A percentile compares a stretch with the other conserved stretches of the same genome.
Conservation (phyloP, 306 rosid species). For the Morella rubra region DNA sequence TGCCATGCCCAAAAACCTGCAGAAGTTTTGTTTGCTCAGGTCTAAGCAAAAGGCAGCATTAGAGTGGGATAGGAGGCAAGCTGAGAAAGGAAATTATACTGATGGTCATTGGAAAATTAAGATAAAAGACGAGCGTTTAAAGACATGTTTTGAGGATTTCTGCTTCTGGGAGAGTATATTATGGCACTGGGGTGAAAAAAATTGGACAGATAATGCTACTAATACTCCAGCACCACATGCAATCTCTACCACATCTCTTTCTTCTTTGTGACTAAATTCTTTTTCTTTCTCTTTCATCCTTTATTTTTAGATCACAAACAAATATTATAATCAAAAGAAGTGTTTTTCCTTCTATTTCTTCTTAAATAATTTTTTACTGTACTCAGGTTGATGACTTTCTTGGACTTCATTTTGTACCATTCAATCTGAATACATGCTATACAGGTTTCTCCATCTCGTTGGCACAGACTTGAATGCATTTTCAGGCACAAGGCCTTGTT, state of each 20-base stretch:
- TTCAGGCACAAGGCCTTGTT: too few species aligned
- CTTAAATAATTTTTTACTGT: too few species aligned
- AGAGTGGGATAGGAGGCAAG: constrained; percentile 90
- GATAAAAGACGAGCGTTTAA: constrained; percentile 62
- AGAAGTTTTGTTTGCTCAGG: constrained; percentile 68
- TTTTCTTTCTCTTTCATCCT: too few species aligned
- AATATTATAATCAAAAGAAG: too few species aligned
- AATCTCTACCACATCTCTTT: constrained; percentile 34
- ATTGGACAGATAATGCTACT: constrained; percentile 70
- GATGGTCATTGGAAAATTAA: constrained; percentile 84
- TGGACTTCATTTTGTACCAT: too few species aligned
- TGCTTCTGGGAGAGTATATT: constrained; percentile 90
- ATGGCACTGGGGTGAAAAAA: constrained; percentile 83
- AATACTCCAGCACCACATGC: constrained; percentile 35
- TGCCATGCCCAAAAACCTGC: constrained; percentile 72
- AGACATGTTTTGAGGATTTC: constrained; percentile 65
- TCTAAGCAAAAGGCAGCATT: constrained; percentile 79
- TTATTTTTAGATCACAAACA: too few species aligned
- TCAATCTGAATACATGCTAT: too few species aligned
- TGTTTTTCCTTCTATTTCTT: too few species aligned
- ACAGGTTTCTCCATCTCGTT: background rate
- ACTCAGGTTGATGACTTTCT: too few species aligned
- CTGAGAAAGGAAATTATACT: constrained; percentile 66
- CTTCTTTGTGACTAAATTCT: constrained; percentile 28
- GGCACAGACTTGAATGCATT: too few species aligned